Base-by-base conservation (phyloP, 768 basidiomycete species). In the Leccinum truebloodii region DNA sequence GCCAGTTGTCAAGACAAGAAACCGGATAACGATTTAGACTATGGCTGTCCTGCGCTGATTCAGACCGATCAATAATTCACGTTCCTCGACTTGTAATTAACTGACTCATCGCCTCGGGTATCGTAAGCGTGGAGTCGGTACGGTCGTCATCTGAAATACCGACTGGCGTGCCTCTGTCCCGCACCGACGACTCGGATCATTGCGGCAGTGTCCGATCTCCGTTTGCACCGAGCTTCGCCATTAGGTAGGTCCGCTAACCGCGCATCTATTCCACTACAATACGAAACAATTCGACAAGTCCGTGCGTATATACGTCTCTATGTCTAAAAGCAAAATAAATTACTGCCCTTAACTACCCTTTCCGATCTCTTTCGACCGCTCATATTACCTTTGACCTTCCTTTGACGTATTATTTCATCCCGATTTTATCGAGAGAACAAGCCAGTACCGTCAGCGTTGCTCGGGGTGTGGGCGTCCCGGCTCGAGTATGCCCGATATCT, bases 371-470 rank as follows among this genome's bases (percentile, higher is more conserved):
- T 96, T 94, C 72, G 85, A 96, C 73, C 96, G 89, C 71, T 69
- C 78, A 0, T 83, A 86, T 0, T 95, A 87, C 72, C 78, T 98
- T 68, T 73, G 77, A 4, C 75, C 80, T 6, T 83, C 86, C 10
- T 98, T 93, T 76, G 60, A 78, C 1, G 76, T 0, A 83, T 92
- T 78, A 89, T 98, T 66, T 86, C 89, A 0, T 94, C 96, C 1
- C 90, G 97, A 6, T 79, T 99, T 22, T 76, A 46, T 20, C 44
- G n/a, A 46, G 44, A 46, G 20, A 46, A 46, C 44, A 46, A n/a
- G n/a, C 44, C 20, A 22, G 44, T n/a, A 10, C 44, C 44, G 7
- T 46, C 44, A 22, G 44, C 44, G 10, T 22, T 46, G 44, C 44
- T 46, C 20, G 44, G n/a, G 9, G 44, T 83, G 6, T 95, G 95